Base-by-base conservation (phyloP, 2,329 filamentous ascomycete species). In the Stachybotrys echinatus region DNA sequence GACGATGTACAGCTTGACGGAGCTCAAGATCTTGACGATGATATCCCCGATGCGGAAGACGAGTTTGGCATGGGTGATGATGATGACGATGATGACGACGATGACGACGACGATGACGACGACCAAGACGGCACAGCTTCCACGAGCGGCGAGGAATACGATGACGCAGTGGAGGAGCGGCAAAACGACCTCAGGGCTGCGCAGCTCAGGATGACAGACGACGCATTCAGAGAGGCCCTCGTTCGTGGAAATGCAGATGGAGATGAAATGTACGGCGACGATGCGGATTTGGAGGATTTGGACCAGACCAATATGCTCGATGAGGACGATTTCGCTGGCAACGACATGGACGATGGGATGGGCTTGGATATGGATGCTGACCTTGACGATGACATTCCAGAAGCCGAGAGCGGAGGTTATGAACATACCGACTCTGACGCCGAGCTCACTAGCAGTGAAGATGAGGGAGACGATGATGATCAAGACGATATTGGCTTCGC, bases 391-490 rank as follows among this genome's bases (percentile, higher is more conserved):
- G 84, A 87, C 52, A 80, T 89, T 34, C 85, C 85, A 19, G 84
- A 87, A 52, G 83, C 76, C 10, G 79, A 82, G 59, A 73, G 72
- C 60, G 80, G 75, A 22, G 80, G 81, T 57, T 90, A 89, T 70
- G 87, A 91, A 71, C 87, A 90, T 63, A 90, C 87, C 8, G 87
- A 90, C 67, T 87, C 85, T 2, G 87, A 89, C 56, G 85, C 76
- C 8, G 83, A 84, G 47, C 57, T 83, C 47, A 76, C 68, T 52
- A 80, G 74, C 60, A 78, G 75, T 53, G 71, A 71, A 45, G 68
- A 71, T 21, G 71, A 71, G 6, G 66, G 72, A 12, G 61, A 61
- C 17, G 65, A 61, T 7, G 62, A 63, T 10, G 66, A 71, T 2
- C 59, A 69, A 0, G 57, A 58, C 2, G 59, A 63, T 44, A 65